These are phyloP conservation scores for Marsdenia floribunda DNA, from an alignment of 257 asterid genomes.

Conservation along the genomic window DNA sequence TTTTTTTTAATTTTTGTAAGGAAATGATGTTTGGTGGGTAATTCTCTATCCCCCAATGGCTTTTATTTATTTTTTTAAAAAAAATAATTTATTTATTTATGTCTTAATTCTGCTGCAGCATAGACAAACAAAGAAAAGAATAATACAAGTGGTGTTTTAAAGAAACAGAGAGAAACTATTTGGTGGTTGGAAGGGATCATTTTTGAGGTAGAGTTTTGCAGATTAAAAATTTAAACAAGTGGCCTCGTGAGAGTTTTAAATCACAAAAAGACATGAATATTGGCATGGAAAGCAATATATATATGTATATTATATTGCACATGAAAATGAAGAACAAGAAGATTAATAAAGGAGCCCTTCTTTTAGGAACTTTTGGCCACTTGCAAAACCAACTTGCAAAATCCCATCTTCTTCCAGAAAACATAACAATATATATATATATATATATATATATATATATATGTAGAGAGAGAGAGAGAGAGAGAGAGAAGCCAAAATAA, in stretches of 20 bases:
- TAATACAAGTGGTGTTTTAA: background rate
- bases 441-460: too few species aligned
- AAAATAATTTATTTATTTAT: too few species aligned
- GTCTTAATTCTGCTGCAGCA: too few species aligned
- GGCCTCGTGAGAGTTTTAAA: background rate
- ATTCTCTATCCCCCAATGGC: too few species aligned
- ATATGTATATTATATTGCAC: background rate
- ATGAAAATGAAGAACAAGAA: background rate
- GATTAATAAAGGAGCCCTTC: background rate
- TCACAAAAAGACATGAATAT: background rate
- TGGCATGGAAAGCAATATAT: background rate
- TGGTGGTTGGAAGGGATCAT: background rate
- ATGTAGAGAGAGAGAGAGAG: background rate
- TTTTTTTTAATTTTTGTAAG: too few species aligned
- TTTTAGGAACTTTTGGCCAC: background rate
- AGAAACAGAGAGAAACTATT: background rate
- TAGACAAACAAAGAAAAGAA: too few species aligned
- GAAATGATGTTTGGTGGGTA: too few species aligned
- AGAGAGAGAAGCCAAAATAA: background rate
- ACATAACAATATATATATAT: background rate
- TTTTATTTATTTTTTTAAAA: too few species aligned
- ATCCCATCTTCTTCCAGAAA: background rate
- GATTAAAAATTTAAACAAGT: background rate
- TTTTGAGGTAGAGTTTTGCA: background rate
- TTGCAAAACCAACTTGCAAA: constrained; percentile 8